Base-by-base conservation (phyloP, 495 filamentous ascomycete genomes). In the Aspergillus bertholletiae region DNA sequence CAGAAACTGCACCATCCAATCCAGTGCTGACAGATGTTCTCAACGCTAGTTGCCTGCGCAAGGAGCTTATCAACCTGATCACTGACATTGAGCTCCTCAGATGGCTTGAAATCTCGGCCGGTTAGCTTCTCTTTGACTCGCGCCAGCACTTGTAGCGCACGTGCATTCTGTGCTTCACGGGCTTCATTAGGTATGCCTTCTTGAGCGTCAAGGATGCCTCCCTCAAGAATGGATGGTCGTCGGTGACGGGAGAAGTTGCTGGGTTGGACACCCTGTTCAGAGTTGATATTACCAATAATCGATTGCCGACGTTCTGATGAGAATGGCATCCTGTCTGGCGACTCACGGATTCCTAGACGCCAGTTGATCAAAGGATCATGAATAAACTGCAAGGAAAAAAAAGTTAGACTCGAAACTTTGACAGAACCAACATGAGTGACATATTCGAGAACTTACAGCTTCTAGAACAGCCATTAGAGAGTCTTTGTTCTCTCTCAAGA, bases 21-120 rank as follows among this genome's bases (percentile, higher is more conserved):
- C 71, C 97, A 99, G 74, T 97, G 94, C 74, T 97, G 94, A 66
- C 95, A 97, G 53, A 99, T 79, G 73, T 97, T 97, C 78, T 97
- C 95, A 43, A 97, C 77, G 61, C 90, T 97, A 6, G 94, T 97
- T 18, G 95, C 95, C 73, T 99, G 93, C 30, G 86, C 85, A 55
- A 97, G 87, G 62, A 97, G 72, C 71, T 92, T 93, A 66, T 96
- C 92, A 2, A 99, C 95, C 69, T 97, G 95, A 34, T 85, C 81
- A 17, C 87, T 85, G n/a, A 95, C 84, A 48, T 82, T 85, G 52
- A 99, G 78, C 71, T 97, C 94, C 56, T 92, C 89, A 34, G 59
- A 66, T 7, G 69, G 71, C 63, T 76, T 80, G 70, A 88, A 88
- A 62, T 88, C 85, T 12, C 75, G 64, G 21, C 85, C 85, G 5